A percentile compares a stretch with the other conserved stretches of the same genome.
Conservation (phyloP, 73 alveolate genomes). For the Paramecium biaurelia region DNA sequence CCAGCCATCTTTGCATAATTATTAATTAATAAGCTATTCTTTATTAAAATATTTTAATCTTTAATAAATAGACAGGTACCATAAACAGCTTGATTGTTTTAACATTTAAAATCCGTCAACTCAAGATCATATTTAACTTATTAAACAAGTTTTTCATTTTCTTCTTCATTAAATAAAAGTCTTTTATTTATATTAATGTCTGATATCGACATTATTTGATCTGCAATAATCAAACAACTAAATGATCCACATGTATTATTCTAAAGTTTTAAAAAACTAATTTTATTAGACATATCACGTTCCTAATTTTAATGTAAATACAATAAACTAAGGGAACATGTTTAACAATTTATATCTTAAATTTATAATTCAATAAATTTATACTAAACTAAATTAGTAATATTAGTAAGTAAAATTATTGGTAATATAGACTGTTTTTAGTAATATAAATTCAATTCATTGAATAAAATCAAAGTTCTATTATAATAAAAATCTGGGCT, state of each 20-base stretch:
- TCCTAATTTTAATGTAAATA: background rate
- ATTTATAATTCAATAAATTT: background rate
- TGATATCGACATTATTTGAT: background rate
- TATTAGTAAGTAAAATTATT: background rate
- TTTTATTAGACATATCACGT: background rate
- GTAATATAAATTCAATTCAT: background rate
- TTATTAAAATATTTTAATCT: background rate
- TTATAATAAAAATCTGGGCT: background rate
- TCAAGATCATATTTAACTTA: background rate
- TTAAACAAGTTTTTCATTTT: background rate
- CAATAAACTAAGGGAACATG: background rate
- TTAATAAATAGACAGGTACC: background rate
- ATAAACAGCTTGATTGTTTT: background rate
- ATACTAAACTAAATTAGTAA: background rate
- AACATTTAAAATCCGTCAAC: background rate
- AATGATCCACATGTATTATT: background rate
- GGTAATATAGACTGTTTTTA: background rate
- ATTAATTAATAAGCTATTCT: background rate
- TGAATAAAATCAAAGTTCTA: background rate
- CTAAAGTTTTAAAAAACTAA: background rate
- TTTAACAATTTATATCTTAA: background rate
- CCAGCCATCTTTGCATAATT: background rate
- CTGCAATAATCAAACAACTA: background rate
- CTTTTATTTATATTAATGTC: background rate
- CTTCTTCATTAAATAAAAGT: background rate